Evolutionary conservation across 352 stramenopile genomes (phyloP), one percentile per base, ranked within the genome.

Genomic region (Phytophthora quininea): DNA sequence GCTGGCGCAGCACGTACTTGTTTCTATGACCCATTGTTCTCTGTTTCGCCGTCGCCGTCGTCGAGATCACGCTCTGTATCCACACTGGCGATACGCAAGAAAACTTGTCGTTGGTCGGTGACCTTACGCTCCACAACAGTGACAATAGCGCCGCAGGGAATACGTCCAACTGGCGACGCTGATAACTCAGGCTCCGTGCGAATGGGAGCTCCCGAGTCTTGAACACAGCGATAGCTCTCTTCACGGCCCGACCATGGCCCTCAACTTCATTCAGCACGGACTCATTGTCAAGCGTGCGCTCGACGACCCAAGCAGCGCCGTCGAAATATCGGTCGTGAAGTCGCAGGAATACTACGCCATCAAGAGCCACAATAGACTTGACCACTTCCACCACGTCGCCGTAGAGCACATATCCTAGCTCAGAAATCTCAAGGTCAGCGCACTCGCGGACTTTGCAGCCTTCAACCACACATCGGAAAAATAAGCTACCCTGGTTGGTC

Each of bases 381-480:
- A 91, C 69, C n/a, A 90, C 81, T 64, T 93, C 80, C 8, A 92
- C 72, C 12, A 93, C 85, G 53, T 93, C 85, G 1, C 85, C 85
- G 30, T 91, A 93, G 3, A 92, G 70, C 54, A 93, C 69, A 58
- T 91, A 93, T 5, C 85, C 85, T 43, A 93, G 74, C 71, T 93
- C 85, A 1, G 79, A 72, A 3, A 90, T 79, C 46, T 64, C 56
- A 42, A 93, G 52, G 53, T 93, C 79, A 0, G 83, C 79, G 10
- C 52, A 50, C 3, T 57, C 67, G 37, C 85, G 83, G 27, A 77
- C 85, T 54, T 93, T 93, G 59, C 85, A 93, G 50, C 85, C 85
- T 80, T 93, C 85, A 31, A 93, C 82, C 3, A 92, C 85, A 58
- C 85, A 93, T 3, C 84, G 70, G 30, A 78, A 93, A 54, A 77